Base-by-base conservation (phyloP, 371 early-diverging fungal genomes). In the Mucor indicus region DNA sequence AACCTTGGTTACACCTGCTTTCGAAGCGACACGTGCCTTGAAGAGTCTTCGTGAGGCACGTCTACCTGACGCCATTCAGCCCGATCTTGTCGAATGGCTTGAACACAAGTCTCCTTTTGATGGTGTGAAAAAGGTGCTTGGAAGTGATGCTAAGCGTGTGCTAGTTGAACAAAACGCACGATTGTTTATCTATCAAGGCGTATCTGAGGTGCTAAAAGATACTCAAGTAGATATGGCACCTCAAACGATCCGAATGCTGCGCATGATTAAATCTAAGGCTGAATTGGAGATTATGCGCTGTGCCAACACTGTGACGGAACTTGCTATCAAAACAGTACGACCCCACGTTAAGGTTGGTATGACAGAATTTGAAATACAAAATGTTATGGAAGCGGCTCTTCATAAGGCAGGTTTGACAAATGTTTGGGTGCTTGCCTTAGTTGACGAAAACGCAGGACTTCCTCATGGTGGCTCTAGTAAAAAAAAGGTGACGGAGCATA, bases 391-490 rank as follows among this genome's bases (percentile, higher is more conserved):
- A 2, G 16, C 47, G 12, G 79, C 80, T 7, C 54, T 71, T 6
- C 16, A 42, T 0, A 50, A 50, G 2, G 65, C 74, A 1, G 82
- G 82, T 2, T 50, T 81, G 17, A 60, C 52, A 9, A 61, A 72
- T 15, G 77, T 75, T 2, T 67, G 80, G 72, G 82, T 81, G 0
- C 55, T 81, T 23, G 78, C 80, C 17, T 58, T 79, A 11, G 66
- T 78, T 4, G 72, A 78, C 25, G 62, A 68, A 11, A 66, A 69
- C 51, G 82, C 82, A 3, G 82, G 80, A 1, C 58, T 79, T 3
- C 82, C 82, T 5, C 82, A 81, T 25, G 82, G 82, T n/a, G 57
- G 66, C 11, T 59, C 75, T 8, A 78, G 79, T 2, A 60, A 53
- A 10, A 72, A 72, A 16, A 47, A 44, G 7, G 58, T 79, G 7